phyloP scores from a whole-genome alignment of 495 filamentous ascomycete genomes.

The Penicillium cosmopolitanum region DNA sequence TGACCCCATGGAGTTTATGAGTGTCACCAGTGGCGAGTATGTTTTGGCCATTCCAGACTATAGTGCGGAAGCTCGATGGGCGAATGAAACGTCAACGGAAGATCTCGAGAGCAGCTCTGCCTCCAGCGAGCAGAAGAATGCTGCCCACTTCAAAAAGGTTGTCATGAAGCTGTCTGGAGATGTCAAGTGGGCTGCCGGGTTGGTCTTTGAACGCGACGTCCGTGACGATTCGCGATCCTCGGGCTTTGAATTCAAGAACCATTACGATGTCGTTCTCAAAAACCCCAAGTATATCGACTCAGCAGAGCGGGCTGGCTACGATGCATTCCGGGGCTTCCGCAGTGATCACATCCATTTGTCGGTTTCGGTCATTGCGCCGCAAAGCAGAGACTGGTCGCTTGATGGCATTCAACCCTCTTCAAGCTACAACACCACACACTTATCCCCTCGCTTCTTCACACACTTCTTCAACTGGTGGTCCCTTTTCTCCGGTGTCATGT shows the following conservation, averaged over 20 bases:
- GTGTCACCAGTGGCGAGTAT: conserved; percentile 91
- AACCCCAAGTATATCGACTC: conserved; percentile 72
- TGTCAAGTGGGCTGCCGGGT: conserved; percentile 85
- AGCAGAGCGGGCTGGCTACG: conserved; percentile 62
- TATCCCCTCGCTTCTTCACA: conserved; percentile 93
- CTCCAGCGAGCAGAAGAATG: conserved; percentile 68
- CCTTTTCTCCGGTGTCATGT: conserved; percentile 92
- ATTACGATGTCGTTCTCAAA: conserved; percentile 89
- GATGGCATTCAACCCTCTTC: conserved; percentile 71
- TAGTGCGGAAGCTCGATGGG: conserved; percentile 79
- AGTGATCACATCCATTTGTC: conserved; percentile 97
- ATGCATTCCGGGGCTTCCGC: conserved; percentile 91
- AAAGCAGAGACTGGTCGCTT: conserved; percentile 73
- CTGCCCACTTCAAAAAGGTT: conserved; percentile 91
- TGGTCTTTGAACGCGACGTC: conserved; percentile 87
- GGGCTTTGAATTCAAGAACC: conserved; percentile 80
- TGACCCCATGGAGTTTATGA: conserved; percentile 92
- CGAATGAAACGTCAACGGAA: conserved; percentile 54
- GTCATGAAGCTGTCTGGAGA: conserved; percentile 97
- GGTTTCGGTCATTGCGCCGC: conserved; percentile 81
- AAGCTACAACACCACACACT: conserved; percentile 93
- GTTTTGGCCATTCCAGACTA: conserved; percentile 93
- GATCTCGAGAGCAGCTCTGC: conserved; percentile 67
- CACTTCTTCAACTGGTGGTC: conserved; percentile 99
- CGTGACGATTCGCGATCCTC: conserved; percentile 61